phyloP scores from a whole-genome alignment of 768 basidiomycete genomes.

The Trametes elegans region DNA sequence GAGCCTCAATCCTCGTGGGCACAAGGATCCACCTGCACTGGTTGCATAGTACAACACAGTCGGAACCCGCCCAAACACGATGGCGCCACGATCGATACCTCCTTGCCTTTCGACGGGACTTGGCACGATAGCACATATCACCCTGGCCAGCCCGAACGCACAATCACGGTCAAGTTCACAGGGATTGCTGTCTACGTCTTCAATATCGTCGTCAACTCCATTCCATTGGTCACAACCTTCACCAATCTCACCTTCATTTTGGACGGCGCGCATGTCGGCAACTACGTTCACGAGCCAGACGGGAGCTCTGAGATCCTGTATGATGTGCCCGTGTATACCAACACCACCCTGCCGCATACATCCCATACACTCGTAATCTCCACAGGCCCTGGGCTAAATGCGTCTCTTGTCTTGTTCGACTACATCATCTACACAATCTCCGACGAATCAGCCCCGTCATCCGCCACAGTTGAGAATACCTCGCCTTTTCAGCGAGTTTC shows the following conservation, averaged over 20 bases:
- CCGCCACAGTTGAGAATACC: not conserved
- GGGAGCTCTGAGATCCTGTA: not conserved
- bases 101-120: not conserved
- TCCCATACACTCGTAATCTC: conserved; percentile 10
- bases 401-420: conserved; percentile 13
- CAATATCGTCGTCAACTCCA: conserved; percentile 6
- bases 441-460: not conserved
- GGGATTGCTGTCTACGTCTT: conserved; percentile 18
- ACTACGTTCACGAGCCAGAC: not conserved
- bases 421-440: conserved; percentile 12
- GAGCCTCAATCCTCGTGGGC: not conserved
- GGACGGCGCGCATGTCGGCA: not conserved
- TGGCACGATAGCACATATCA: conserved; percentile 18
- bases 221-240: not conserved
- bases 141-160: not conserved
- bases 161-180: not conserved
- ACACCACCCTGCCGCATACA: not conserved
- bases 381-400: not conserved
- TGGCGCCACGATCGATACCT: not conserved
- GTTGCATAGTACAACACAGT: not conserved
- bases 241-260: conserved; percentile 13
- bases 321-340: conserved; percentile 8
- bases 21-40: not conserved
- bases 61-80: too few relatives aligned
- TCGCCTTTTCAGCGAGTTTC: too few relatives aligned